These are phyloP conservation scores for Podaxis sp. DNA, from an alignment of 768 basidiomycete genomes.

Conservation along the genomic window DNA sequence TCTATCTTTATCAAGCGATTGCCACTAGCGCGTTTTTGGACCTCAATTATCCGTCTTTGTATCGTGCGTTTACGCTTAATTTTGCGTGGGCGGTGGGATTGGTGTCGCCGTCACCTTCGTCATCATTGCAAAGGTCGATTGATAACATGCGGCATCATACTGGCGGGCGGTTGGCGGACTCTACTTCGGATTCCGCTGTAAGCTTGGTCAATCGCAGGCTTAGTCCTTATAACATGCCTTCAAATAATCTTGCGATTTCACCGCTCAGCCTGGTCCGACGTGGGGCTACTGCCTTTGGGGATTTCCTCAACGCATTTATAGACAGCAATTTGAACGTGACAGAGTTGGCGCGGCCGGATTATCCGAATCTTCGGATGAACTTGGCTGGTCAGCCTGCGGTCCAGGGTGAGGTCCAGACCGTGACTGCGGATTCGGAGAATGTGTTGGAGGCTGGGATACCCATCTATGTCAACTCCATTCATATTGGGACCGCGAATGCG, in stretches of 20 bases:
- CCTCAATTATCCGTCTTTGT: conserved; percentile 86
- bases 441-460: conserved; percentile 80
- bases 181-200: conserved; percentile 58
- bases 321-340: not conserved
- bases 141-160: conserved; percentile 81
- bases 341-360: not conserved
- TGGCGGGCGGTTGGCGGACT: conserved; percentile 70
- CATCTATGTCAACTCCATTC: conserved; percentile 73
- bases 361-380: not conserved
- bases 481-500: conserved; percentile 82
- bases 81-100: conserved; percentile 89
- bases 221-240: conserved; percentile 67
- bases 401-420: conserved; percentile 56
- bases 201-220: conserved; percentile 78
- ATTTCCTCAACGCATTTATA: not conserved
- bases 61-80: conserved; percentile 79
- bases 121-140: conserved; percentile 73
- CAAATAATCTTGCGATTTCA: not conserved
- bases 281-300: not conserved
- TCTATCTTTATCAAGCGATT: conserved; percentile 84
- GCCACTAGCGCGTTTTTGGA: conserved; percentile 76
- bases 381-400: conserved; percentile 20
- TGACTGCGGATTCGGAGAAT: conserved; percentile 62
- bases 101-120: conserved; percentile 50
- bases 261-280: not conserved